Evolutionary conservation across 345 rosid genomes (phyloP).

Genomic region (Acer saccharum): DNA sequence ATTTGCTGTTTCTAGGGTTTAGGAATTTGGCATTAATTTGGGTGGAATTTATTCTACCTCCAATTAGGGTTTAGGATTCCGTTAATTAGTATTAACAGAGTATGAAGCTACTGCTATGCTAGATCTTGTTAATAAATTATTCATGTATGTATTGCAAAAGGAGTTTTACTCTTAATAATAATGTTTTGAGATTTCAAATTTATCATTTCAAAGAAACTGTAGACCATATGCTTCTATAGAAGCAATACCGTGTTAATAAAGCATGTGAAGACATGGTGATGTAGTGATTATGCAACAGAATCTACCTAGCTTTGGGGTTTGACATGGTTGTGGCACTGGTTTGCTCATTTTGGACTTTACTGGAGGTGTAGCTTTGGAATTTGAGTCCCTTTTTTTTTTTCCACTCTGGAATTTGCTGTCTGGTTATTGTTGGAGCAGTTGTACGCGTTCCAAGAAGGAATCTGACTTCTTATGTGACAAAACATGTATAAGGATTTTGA

Average conservation of each 20-base stretch:
- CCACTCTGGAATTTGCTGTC: too few species aligned
- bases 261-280: too few species aligned
- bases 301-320: too few species aligned
- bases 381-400: too few species aligned
- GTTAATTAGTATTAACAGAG: background rate
- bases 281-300: too few species aligned
- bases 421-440: too few species aligned
- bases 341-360: too few species aligned
- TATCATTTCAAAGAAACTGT: background rate
- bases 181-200: background rate
- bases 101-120: background rate
- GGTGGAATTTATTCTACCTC: background rate
- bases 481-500: too few species aligned
- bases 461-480: background rate
- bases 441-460: background rate
- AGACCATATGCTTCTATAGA: background rate
- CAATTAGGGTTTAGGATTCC: background rate
- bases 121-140: background rate
- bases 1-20: constrained; percentile 4
- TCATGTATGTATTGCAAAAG: background rate
- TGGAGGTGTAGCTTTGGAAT: too few species aligned
- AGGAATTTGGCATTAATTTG: background rate
- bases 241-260: too few species aligned
- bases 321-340: too few species aligned
- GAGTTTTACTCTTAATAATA: too few species aligned